Evolutionary conservation across 1,139 yeast genomes (phyloP).

Genomic region (Saccharomycopsis hybrid): DNA sequence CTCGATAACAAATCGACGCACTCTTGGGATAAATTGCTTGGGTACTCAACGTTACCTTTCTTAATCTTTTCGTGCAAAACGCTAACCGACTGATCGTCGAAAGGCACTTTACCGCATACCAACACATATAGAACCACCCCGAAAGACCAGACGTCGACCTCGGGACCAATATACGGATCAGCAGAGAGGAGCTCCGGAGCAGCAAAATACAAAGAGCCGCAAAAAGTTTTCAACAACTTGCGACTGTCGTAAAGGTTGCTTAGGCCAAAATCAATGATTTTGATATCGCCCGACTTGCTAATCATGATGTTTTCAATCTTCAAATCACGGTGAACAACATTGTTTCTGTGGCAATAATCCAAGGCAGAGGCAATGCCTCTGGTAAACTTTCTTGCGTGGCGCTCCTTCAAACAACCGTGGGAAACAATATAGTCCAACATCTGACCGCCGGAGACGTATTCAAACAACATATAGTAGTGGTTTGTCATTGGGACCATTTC

Average conservation of each 20-base stretch:
- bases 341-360: constrained; percentile 87
- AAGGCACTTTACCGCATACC: constrained; percentile 97
- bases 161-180: constrained; percentile 91
- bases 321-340: constrained; percentile 93
- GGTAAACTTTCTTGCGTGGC: constrained; percentile 91
- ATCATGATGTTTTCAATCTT: constrained; percentile 96
- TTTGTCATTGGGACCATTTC: constrained; percentile 96
- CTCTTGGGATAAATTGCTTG: constrained; percentile 71
- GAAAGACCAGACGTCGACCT: constrained; percentile 97
- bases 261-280: constrained; percentile 92
- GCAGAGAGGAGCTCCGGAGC: constrained; percentile 96
- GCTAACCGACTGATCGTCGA: constrained; percentile 91
- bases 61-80: constrained; percentile 93
- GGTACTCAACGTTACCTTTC: constrained; percentile 88
- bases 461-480: constrained; percentile 95
- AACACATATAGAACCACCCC: constrained; percentile 93
- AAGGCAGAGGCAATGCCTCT: constrained; percentile 94
- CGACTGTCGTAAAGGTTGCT: constrained; percentile 78
- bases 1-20: constrained; percentile 78
- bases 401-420: constrained; percentile 91
- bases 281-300: constrained; percentile 87
- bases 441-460: constrained; percentile 96
- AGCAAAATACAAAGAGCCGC: constrained; percentile 97
- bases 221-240: constrained; percentile 78
- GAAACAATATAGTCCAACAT: constrained; percentile 95